Evolutionary conservation across 2,329 filamentous ascomycete genomes (phyloP), one percentile per base, ranked within the genome.

Genomic region (Penicillium sp.): DNA sequence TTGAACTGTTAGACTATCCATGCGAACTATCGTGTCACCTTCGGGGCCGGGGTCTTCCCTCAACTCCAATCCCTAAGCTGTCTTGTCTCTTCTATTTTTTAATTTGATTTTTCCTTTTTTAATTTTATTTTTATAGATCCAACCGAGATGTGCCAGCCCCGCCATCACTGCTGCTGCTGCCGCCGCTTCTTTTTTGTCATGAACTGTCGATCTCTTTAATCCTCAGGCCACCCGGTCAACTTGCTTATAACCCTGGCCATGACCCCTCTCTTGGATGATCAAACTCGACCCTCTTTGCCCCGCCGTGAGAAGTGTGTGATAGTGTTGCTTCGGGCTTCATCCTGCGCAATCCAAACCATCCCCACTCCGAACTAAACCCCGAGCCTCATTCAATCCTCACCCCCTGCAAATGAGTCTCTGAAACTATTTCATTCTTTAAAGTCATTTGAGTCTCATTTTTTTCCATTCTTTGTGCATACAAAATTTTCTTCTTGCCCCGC

Each of bases 51-150:
- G 24, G 24, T 28, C 24, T 5, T 28, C 24, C 24, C 24, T 28
- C 24, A 10, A 28, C 10, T 5, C 10, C 24, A 28, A 28, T 5
- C 24, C 24, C 24, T 28, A 28, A 28, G 5, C 24, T 28, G 24
- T 28, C 10, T 28, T 28, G 10, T n/a, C n/a, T n/a, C n/a, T 10
- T 28, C 24, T 28, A 28, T 28, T 28, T 28, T 6, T 44, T 21
- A 24, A 13, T 31, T 39, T 49, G 0, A 31, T 26, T 29, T 43
- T 8, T 33, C 10, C 10, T 28, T 5, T 5, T 28, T 28, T 28
- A 10, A 28, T 28, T 28, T 28, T 23, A 24, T 40, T 24, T 29
- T 31, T 52, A 56, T 56, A 56, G 45, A 56, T 50, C 50, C 21
- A 34, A 33, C 33, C 10, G 26, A 33, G 31, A 33, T n/a, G 21